Percentiles rank a stretch among this genome's conserved stretches.
Conservation (phyloP, 139 green algal genomes). For the Nannochloris sp. region DNA sequence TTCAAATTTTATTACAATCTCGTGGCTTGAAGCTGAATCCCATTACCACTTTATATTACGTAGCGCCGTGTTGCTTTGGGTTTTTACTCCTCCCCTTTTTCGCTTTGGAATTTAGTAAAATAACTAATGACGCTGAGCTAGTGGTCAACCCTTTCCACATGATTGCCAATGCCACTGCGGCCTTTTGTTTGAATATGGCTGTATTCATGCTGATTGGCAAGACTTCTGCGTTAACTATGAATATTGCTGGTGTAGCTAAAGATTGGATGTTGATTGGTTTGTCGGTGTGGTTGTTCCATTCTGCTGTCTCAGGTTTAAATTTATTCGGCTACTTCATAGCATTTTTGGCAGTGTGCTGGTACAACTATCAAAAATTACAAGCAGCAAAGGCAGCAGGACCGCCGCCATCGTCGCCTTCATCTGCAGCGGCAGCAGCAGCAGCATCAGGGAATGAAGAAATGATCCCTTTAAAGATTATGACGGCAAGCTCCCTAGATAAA, state of each 20-base stretch:
- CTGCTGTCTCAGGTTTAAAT: slow-evolving; percentile 71
- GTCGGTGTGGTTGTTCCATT: slow-evolving; percentile 23
- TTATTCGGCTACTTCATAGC: slow-evolving; percentile 66
- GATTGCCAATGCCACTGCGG: slow-evolving; percentile 72
- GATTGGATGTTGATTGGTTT: slow-evolving; percentile 60
- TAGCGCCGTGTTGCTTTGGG: slow-evolving; percentile 38
- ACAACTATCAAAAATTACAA: slow-evolving; percentile 10
- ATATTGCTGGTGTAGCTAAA: slow-evolving; percentile 76
- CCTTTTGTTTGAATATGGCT: slow-evolving; percentile 86
- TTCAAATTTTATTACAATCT: slow-evolving; percentile 81
- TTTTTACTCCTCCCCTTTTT: slow-evolving; percentile 39
- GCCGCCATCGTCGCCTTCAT: too few species aligned
- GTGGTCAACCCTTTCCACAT: slow-evolving; percentile 39
- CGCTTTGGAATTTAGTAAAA: slow-evolving; percentile 40
- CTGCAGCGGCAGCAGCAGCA: too few species aligned
- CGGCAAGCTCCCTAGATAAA: not conserved
- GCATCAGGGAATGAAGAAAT: not conserved
- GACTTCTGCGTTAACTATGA: slow-evolving; percentile 75
- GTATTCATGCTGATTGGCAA: slow-evolving; percentile 88
- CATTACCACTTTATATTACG: slow-evolving; percentile 54
- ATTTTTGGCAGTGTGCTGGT: slow-evolving; percentile 31
- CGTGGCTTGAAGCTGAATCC: slow-evolving; percentile 53
- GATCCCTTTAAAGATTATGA: not conserved
- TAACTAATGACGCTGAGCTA: slow-evolving; percentile 50
- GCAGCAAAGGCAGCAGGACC: not conserved